Conservation (phyloP, 208 protist species). For the Wallacemonas sp. region DNA sequence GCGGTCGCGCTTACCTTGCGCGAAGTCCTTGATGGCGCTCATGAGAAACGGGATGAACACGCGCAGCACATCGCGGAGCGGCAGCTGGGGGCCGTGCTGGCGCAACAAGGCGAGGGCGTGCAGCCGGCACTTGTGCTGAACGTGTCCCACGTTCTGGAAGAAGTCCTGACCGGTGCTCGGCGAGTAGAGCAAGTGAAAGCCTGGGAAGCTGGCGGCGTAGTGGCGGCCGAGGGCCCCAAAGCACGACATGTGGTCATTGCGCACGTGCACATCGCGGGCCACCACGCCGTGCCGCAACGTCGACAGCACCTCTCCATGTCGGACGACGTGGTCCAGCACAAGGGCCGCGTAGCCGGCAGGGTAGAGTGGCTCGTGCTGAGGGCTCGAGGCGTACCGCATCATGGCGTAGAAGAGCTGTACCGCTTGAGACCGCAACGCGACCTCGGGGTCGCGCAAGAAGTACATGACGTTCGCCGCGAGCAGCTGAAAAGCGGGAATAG, state of each 20-base stretch:
- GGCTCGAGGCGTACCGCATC: conserved; percentile 62
- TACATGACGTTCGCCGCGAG: conserved; percentile 77
- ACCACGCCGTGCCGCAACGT: conserved; percentile 84
- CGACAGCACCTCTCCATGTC: conserved; percentile 51
- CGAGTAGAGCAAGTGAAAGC: conserved; percentile 69
- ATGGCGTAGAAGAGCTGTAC: conserved; percentile 69
- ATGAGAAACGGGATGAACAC: conserved; percentile 89
- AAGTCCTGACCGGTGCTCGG: conserved; percentile 78
- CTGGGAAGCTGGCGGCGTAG: conserved; percentile 60
- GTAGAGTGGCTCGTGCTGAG: not conserved
- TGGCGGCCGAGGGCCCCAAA: conserved; percentile 67
- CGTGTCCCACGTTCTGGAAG: conserved; percentile 80
- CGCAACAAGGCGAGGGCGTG: conserved; percentile 76
- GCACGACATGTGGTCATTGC: conserved; percentile 68
- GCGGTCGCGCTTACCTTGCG: conserved; percentile 78
- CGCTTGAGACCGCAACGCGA: conserved; percentile 70
- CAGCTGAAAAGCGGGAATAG: conserved; percentile 49
- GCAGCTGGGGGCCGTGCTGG: conserved; percentile 34
- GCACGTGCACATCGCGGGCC: conserved; percentile 72
- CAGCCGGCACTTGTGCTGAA: conserved; percentile 80
- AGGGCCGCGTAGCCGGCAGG: conserved; percentile 17
- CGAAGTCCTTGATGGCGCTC: conserved; percentile 82
- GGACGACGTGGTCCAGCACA: conserved; percentile 71
- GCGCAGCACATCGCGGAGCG: conserved; percentile 77
- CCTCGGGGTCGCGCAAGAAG: conserved; percentile 81